These are phyloP conservation scores for Fusarium pseudocircinatum DNA, from an alignment of 2,329 filamentous ascomycete species.

Conservation along the genomic window DNA sequence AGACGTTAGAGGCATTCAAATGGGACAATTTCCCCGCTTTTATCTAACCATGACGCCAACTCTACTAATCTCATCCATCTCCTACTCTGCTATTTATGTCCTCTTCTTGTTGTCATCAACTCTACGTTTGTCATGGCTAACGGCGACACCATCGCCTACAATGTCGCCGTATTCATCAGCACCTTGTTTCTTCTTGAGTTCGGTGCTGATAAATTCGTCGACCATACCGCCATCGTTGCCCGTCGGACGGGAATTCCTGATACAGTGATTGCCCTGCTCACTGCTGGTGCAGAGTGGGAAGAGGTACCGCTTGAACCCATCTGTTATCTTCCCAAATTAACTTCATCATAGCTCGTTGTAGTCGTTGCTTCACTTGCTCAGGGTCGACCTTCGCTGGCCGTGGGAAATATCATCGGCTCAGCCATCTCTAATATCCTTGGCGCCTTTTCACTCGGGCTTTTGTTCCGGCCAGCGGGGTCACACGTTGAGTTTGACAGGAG, in stretches of 20 bases:
- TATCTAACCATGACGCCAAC: background rate
- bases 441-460: background rate
- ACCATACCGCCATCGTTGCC: background rate
- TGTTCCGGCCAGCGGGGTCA: background rate
- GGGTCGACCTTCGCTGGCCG: background rate
- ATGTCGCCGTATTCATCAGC: background rate
- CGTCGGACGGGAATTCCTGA: background rate
- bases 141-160: background rate
- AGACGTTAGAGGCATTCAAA: accelerated
- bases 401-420: background rate
- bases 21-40: accelerated
- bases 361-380: background rate
- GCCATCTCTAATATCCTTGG: background rate
- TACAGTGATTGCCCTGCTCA: background rate
- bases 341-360: background rate
- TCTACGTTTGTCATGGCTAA: background rate
- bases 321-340: accelerated
- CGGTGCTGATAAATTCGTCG: background rate
- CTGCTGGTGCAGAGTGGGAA: background rate
- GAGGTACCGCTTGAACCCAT: background rate
- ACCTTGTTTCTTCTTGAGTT: background rate
- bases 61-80: background rate
- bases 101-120: background rate
- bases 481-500: background rate
- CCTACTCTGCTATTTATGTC: too few species aligned